Conservation (phyloP, 352 stramenopile genomes). For the Globisporangium polare region DNA sequence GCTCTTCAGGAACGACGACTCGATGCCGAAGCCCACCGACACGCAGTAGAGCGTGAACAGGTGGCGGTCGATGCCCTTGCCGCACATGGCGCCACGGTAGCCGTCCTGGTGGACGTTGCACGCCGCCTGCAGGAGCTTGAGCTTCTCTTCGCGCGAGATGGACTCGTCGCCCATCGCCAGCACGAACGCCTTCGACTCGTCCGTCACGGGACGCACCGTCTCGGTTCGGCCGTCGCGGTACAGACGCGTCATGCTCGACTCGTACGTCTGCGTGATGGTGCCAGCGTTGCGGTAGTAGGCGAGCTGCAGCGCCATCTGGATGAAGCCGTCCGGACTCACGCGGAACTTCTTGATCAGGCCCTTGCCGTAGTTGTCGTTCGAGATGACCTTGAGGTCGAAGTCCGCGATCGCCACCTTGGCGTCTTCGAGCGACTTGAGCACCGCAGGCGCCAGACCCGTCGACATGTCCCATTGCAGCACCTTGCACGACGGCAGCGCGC, state of each 20-base stretch:
- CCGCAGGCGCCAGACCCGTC: conserved; percentile 40
- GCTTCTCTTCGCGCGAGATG: conserved; percentile 60
- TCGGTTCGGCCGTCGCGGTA: conserved; percentile 96
- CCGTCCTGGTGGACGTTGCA: conserved; percentile 90
- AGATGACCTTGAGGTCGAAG: conserved; percentile 89
- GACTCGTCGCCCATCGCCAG: conserved; percentile 77
- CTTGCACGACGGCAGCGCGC: conserved; percentile 44
- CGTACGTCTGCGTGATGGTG: conserved; percentile 95
- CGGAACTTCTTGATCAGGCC: conserved; percentile 88
- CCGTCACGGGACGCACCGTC: conserved; percentile 88
- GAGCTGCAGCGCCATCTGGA: conserved; percentile 96
- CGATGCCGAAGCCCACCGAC: conserved; percentile 81
- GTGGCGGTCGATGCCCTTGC: conserved; percentile 93
- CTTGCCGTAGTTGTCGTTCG: conserved; percentile 89
- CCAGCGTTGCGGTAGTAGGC: conserved; percentile 92
- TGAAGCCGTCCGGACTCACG: conserved; percentile 94
- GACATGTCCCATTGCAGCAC: conserved; percentile 62
- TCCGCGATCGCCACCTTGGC: conserved; percentile 68
- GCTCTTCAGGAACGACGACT: conserved; percentile 87
- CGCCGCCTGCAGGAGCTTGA: conserved; percentile 86
- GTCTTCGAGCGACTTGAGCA: conserved; percentile 50
- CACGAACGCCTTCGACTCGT: conserved; percentile 90
- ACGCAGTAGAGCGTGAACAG: conserved; percentile 94
- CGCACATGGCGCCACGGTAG: conserved; percentile 87
- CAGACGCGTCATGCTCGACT: conserved; percentile 94